A percentile compares a stretch with the other conserved stretches of the same genome.
These are phyloP conservation scores for Eutrema heterophyllum DNA, from an alignment of 345 rosid genomes.

Conservation along the genomic window DNA sequence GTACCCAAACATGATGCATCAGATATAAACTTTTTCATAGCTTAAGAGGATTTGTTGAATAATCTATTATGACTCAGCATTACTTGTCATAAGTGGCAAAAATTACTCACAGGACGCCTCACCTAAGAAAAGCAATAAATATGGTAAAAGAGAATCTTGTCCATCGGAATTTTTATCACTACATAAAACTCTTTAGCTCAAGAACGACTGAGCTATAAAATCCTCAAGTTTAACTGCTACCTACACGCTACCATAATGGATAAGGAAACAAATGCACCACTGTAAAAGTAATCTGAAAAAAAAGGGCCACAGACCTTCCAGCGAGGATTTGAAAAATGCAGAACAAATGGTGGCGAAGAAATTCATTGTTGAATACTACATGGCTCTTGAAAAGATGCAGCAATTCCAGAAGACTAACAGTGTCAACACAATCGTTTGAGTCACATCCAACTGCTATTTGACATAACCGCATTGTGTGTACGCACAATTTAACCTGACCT, in stretches of 20 bases:
- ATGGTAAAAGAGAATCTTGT: background rate
- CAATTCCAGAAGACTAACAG: conserved; percentile 51
- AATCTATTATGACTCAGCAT: background rate
- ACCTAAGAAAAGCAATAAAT: conserved; percentile 6
- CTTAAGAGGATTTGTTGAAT: background rate
- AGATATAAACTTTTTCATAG: background rate
- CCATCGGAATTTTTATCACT: background rate
- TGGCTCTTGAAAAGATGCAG: conserved; percentile 72
- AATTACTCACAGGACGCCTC: background rate
- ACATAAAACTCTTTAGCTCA: background rate
- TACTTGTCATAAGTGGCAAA: background rate
- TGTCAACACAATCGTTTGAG: conserved; percentile 43
- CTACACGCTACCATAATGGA: conserved; percentile 4
- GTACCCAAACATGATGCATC: background rate
- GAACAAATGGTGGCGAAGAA: conserved; percentile 79
- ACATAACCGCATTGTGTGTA: conserved; percentile 79
- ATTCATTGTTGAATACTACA: conserved; percentile 60
- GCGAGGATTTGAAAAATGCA: conserved; percentile 82
- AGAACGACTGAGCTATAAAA: conserved; percentile 6
- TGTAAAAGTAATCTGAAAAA: conserved; percentile 1
- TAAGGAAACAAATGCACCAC: conserved; percentile 7
- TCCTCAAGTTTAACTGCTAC: background rate
- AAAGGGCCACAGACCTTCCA: conserved; percentile 52
- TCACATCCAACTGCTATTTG: conserved; percentile 51
- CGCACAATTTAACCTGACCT: conserved; percentile 84